Percentiles rank a stretch among this genome's conserved stretches.
Conservation (phyloP, 2,329 filamentous ascomycete species). For the Coniochaeta sp. region DNA sequence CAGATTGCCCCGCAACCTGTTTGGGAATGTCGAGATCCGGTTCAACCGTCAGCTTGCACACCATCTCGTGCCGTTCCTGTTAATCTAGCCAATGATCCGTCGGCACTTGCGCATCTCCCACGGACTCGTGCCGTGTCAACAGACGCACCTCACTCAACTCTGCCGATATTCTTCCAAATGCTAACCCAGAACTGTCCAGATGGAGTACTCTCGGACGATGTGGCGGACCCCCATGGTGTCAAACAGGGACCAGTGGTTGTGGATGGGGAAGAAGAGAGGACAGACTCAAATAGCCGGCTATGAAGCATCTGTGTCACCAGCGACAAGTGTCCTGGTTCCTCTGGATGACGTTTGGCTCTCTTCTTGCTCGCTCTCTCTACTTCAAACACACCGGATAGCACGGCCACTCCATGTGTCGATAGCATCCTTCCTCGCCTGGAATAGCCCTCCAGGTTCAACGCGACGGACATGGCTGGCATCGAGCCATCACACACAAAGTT, state of each 20-base stretch:
- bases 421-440: background rate
- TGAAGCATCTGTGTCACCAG: slow-evolving; percentile 1
- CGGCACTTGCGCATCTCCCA: background rate
- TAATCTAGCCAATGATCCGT: slow-evolving; percentile 5
- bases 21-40: background rate
- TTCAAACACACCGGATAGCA: background rate
- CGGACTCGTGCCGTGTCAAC: slow-evolving; percentile 7
- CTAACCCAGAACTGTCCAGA: background rate
- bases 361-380: background rate
- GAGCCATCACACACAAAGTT: slow-evolving; percentile 11
- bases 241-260: background rate
- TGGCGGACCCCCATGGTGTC: background rate
- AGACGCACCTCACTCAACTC: slow-evolving; percentile 1
- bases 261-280: background rate
- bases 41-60: slow-evolving; percentile 8
- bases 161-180: background rate
- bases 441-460: background rate
- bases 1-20: slow-evolving; percentile 5
- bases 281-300: background rate
- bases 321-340: background rate
- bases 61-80: slow-evolving; percentile 2
- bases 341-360: background rate
- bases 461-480: slow-evolving; percentile 4
- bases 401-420: background rate
- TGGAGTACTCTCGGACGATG: background rate